Base-by-base conservation (phyloP, 2,329 filamentous ascomycete genomes). In the Aspergillus tanneri region DNA sequence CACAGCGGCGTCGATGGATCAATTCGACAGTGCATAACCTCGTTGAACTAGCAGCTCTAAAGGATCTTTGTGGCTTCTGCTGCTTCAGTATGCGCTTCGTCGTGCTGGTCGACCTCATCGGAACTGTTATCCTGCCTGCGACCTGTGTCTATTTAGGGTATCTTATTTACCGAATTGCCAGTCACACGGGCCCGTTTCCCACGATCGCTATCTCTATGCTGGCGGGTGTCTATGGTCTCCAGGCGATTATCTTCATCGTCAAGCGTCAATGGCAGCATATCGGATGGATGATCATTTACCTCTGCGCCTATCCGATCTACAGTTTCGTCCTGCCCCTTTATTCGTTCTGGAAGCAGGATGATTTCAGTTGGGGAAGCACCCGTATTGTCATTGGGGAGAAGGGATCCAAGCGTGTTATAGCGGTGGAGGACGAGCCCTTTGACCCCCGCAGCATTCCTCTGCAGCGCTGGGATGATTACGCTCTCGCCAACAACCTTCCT, bases 301-400 rank as follows among this genome's bases (percentile, higher is more conserved):
- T 99, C 54, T 60, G 95, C n/a, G 93, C 93, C 2, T 96, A 88
- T 76, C 93, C 93, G 0, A 87, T 99, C 60, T 96, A 92, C 76
- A 93, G 87, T 3, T 88, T 99, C 62, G 67, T 95, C 54, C 81
- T 99, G 10, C 93, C 93, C 0, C 75, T 99, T 55, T 99, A 97
- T 76, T 96, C 92, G 0, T 99, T 99, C 85, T 99, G 93, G 93
- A 95, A 96, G 73, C 91, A 96, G 71, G 93, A 99, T 72, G 92
- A 99, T 74, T 99, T 99, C 79, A 86, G 86, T 2, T 99, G 93
- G 93, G 93, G 93, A 79, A 97, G 93, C 75, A 99, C 93, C 1
- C 90, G 93, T 81, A 84, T 99, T 56, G 93, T 99, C 58, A 88
- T 97, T 57, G 92, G 90, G 50, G 93, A 99, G 70, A 90, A 92